A percentile compares a stretch with the other conserved stretches of the same genome.
These are phyloP conservation scores for Sergeia podlipaevii DNA, from an alignment of 208 protist species.

Conservation along the genomic window DNA sequence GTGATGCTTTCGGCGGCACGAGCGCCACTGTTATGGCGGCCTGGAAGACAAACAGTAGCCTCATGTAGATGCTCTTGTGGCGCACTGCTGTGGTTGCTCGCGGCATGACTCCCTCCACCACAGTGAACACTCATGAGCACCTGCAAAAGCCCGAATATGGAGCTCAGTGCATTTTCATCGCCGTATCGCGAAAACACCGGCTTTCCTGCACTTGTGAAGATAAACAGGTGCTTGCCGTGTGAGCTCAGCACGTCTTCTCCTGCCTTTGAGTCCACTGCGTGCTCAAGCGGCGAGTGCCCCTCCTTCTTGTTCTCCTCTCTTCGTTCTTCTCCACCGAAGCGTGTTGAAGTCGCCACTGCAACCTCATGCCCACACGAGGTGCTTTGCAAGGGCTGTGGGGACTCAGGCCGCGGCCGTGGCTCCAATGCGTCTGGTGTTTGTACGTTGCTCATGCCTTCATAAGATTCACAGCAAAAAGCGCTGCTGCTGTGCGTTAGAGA, in stretches of 20 bases:
- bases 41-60: conserved; percentile 12
- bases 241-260: conserved; percentile 22
- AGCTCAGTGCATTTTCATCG: conserved; percentile 36
- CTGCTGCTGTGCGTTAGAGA: too few relatives aligned
- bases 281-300: background rate
- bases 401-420: too few relatives aligned
- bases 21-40: background rate
- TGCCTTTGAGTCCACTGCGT: too few relatives aligned
- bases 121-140: conserved; percentile 48
- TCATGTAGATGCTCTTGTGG: conserved; percentile 13
- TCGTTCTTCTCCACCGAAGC: too few relatives aligned
- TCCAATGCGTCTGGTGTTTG: too few relatives aligned
- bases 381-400: too few relatives aligned
- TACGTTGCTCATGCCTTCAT: too few relatives aligned
- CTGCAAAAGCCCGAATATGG: conserved; percentile 69
- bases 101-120: background rate
- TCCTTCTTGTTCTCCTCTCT: background rate
- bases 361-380: too few relatives aligned
- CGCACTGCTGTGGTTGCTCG: background rate
- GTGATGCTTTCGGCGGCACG: conserved; percentile 9
- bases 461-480: too few relatives aligned
- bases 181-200: conserved; percentile 78
- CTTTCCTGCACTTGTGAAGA: conserved; percentile 84
- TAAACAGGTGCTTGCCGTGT: conserved; percentile 73
- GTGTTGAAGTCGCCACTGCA: too few relatives aligned